Evolutionary conservation across 2,329 filamentous ascomycete genomes (phyloP), one percentile per base, ranked within the genome.

Genomic region (Cytospora mali): DNA sequence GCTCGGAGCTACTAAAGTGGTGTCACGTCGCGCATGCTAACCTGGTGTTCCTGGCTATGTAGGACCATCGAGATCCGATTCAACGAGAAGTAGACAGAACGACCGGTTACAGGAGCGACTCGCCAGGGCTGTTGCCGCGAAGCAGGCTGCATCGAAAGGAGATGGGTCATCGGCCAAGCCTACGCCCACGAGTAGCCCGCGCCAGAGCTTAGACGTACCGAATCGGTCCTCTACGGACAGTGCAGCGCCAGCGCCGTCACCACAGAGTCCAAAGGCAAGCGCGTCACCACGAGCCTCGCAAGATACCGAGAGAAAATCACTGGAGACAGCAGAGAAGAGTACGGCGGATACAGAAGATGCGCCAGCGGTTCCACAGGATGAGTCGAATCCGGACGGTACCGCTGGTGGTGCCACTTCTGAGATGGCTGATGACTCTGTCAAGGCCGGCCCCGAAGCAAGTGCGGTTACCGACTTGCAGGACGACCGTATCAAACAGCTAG

Each of bases 61-160:
- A 80, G 79, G 73, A 64, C 76, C 83, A 60, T 87, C 89, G 56
- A 84, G 89, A 71, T 83, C 88, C 25, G 89, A 89, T 6, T 86
- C 84, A 49, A 59, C 57, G n/a, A 65, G 81, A 66, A 84, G 71
- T 50, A 79, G 86, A 68, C 80, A 84, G 65, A 95, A 92, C 75
- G 93, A 96, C 69, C 87, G 93, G 58, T 80, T 99, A 50, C 93
- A 97, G 73, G 93, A 97, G 73, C 85, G 93, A 66, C 82, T 99
- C 64, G 94, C 94, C 31, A 91, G 92, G 71, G 95, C 93, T 31
- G 86, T 97, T 70, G 92, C 89, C 3, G 89, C 89, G 64, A 92
- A 90, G 71, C 64, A 70, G 62, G 77, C 80, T n/a, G 73, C 78
- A 59, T 72, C 79, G 31, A 79, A 78, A 29, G 78, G 76, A 25